Conservation (phyloP, 495 filamentous ascomycete species). For the Tuber magnatum region DNA sequence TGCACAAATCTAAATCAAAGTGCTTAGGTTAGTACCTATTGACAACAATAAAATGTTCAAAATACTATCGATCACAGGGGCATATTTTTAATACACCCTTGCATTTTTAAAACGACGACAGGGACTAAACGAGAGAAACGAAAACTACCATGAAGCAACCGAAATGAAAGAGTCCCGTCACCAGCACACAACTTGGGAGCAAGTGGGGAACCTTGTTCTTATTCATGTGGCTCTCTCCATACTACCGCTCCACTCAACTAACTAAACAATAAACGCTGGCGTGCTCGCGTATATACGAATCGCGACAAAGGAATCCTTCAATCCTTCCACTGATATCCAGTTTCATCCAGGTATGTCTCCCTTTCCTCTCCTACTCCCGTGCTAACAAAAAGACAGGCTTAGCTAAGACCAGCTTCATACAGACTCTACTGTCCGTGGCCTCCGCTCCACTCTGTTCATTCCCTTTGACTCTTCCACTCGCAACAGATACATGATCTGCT, state of each 20-base stretch:
- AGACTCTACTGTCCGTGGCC: not conserved
- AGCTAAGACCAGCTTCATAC: not conserved
- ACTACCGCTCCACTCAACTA: too few relatives aligned
- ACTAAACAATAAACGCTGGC: too few relatives aligned
- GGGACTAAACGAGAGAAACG: not conserved
- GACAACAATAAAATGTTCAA: too few relatives aligned
- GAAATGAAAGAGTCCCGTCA: not conserved
- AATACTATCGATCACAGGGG: not conserved
- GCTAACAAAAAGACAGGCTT: not conserved
- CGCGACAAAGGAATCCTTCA: too few relatives aligned
- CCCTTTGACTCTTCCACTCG: not conserved
- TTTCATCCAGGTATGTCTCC: not conserved
- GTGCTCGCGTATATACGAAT: too few relatives aligned
- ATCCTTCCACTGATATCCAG: not conserved
- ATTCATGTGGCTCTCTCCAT: too few relatives aligned
- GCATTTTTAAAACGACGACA: not conserved
- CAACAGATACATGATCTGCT: too few relatives aligned
- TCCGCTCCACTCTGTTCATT: not conserved
- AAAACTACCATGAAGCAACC: not conserved
- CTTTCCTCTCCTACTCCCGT: not conserved
- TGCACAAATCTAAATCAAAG: too few relatives aligned
- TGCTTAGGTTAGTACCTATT: too few relatives aligned
- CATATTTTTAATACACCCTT: constrained; percentile 1
- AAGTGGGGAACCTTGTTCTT: too few relatives aligned
- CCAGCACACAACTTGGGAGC: not conserved